Percentiles rank a stretch among this genome's conserved stretches.
These are phyloP conservation scores for Exophiala sideris DNA, from an alignment of 2,329 filamentous ascomycete genomes.

Conservation along the genomic window DNA sequence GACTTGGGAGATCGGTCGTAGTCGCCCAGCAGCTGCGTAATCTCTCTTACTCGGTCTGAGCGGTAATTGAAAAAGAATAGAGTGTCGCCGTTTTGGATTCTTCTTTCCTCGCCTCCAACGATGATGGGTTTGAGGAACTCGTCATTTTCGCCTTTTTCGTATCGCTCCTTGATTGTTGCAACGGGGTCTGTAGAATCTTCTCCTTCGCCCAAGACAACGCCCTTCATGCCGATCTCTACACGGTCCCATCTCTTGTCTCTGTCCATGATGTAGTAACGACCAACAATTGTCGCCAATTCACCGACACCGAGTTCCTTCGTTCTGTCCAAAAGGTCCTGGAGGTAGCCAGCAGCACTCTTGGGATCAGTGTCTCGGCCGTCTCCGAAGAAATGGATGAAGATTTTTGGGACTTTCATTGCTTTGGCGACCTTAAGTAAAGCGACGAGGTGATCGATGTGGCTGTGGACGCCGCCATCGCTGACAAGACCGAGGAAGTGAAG, in stretches of 20 bases:
- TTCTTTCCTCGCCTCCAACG: constrained; percentile 77
- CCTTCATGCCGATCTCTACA: constrained; percentile 84
- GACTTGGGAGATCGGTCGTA: constrained; percentile 86
- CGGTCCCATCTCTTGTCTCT: constrained; percentile 99
- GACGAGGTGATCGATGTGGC: constrained; percentile 91
- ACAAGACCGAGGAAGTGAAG: constrained; percentile 90
- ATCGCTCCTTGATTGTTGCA: constrained; percentile 80
- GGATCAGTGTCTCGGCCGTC: constrained; percentile 97
- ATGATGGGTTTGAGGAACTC: constrained; percentile 99
- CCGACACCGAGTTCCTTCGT: constrained; percentile 81
- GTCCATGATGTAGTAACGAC: constrained; percentile 98
- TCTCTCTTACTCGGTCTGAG: constrained; percentile 92
- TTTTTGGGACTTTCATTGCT: constrained; percentile 78
- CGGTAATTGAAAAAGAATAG: constrained; percentile 99
- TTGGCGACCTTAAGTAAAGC: constrained; percentile 86
- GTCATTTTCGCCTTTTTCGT: constrained; percentile 83
- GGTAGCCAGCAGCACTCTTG: constrained; percentile 83
- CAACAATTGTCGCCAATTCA: constrained; percentile 87
- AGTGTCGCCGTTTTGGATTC: constrained; percentile 88
- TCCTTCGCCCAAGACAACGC: constrained; percentile 79
- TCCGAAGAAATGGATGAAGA: constrained; percentile 98
- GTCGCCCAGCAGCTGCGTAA: constrained; percentile 89
- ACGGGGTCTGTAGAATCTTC: constrained; percentile 82
- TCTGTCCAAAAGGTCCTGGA: constrained; percentile 79
- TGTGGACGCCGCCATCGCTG: constrained; percentile 93